Evolutionary conservation across 352 stramenopile species (phyloP), one percentile per base, ranked within the genome.

Genomic region (Globisporangium sylvaticum): DNA sequence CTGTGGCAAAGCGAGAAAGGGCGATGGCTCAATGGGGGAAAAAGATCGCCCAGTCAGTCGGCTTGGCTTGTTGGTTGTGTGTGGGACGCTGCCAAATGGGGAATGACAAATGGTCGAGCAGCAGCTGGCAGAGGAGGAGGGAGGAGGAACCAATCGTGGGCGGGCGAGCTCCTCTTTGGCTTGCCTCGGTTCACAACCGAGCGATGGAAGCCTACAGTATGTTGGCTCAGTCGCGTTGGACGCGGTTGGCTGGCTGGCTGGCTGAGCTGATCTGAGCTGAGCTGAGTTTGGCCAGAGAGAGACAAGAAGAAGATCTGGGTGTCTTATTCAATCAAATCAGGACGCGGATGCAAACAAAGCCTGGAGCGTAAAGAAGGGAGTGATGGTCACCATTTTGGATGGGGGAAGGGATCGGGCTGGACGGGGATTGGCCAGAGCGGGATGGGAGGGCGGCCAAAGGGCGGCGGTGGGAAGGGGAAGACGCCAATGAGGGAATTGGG

Each of bases 41-140:
- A 53, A 65, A 44, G 63, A 44, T 42, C 52, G 55, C 14, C 34
- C 31, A 48, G 24, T 44, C n/a, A 4, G 32, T 5, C 6, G 67
- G 61, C 37, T 57, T 58, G 59, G 14, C 4, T 42, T 64, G 46
- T 46, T 20, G 52, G 44, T n/a, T 59, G 66, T 77, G 76, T 44
- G 74, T 70, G 65, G 67, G 69, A 74, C 67, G 71, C 50, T 72
- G 75, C 82, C 82, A 87, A 90, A 88, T 88, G 78, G 80, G 57
- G 77, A 90, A 90, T 90, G 82, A 80, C 81, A 88, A 85, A 78
- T 83, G 76, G 79, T 72, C 59, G 48, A 57, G 53, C 74, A 83
- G 74, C 81, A 88, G 81, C 74, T 87, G 81, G 74, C 72, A 71
- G 57, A 69, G 56, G 42, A 50, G 44, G 25, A 44, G 31, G 44